Evolutionary conservation across 2,329 filamentous ascomycete genomes (phyloP), one percentile per base, ranked within the genome.

Genomic region (Monosporascus sp.): DNA sequence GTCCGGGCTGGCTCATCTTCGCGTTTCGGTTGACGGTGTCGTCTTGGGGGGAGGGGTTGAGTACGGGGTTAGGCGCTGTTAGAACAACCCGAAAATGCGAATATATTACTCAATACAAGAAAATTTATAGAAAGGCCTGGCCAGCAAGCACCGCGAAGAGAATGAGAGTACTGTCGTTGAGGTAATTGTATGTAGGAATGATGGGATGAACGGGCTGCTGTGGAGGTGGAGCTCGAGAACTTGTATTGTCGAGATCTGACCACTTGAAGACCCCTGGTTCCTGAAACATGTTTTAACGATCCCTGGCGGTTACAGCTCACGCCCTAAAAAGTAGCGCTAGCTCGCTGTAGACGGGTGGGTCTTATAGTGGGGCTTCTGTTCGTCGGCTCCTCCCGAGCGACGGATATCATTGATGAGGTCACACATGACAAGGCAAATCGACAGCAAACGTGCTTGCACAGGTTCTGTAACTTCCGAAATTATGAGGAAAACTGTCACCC

Each of bases 1-100:
- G 75, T 54, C 70, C 71, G 45, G 71, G 66, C 61, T 72, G 74
- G 53, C 72, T 68, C 69, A 75, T 74, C 50, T 43, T 64, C 31
- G 31, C 31, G 3, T 35, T 35, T 35, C 11, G 60, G 51, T 37
- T 52, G 51, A 48, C 40, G 45, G 27, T n/a, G 40, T 52, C 11
- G 31, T 14, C 31, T n/a, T n/a, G 43, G 50, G 9, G 11, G 22
- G 24, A 46, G 5, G 43, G 43, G 11, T 3, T 8, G 16, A 17
- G 2, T 17, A 46, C 7, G 43, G 22, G 7, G 19, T 19, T 48
- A 22, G 35, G 24, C 27, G 20, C 14, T 20, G 3, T 4, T 24
- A 24, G 14, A 4, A 46, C 14, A 14, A 16, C 9, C n/a, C 2
- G 49, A 35, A 35, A 27, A 46, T 46, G 38, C 26, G 22, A 46